phyloP scores from a whole-genome alignment of 2,329 filamentous ascomycete species.

The Arthroderma sp. region DNA sequence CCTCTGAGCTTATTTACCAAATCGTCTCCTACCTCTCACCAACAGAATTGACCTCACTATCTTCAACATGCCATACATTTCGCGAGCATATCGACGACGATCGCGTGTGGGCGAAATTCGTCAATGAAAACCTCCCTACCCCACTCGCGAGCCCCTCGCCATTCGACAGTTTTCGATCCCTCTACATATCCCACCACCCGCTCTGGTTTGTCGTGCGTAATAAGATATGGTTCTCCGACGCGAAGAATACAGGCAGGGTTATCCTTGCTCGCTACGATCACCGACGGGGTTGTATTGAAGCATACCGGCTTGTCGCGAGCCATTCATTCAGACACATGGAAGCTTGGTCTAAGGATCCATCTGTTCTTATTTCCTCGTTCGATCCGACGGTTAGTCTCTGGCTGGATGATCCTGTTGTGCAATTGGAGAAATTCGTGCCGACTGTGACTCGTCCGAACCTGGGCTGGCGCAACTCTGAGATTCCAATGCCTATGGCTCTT shows the following conservation, averaged over 20 bases:
- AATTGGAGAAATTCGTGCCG: slow-evolving; percentile 32
- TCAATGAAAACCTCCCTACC: slow-evolving; percentile 55
- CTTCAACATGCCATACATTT: slow-evolving; percentile 49
- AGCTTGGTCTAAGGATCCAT: slow-evolving; percentile 50
- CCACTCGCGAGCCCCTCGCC: slow-evolving; percentile 44
- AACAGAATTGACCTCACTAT: slow-evolving; percentile 47
- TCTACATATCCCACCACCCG: slow-evolving; percentile 62
- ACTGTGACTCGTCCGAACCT: slow-evolving; percentile 8
- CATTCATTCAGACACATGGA: slow-evolving; percentile 42
- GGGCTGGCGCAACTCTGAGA: slow-evolving; percentile 26
- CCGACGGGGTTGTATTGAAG: slow-evolving; percentile 62
- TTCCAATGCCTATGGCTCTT: slow-evolving; percentile 42
- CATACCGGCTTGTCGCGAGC: slow-evolving; percentile 59
- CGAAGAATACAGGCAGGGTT: slow-evolving; percentile 57
- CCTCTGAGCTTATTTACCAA: slow-evolving; percentile 60
- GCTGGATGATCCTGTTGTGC: slow-evolving; percentile 57
- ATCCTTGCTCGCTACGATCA: slow-evolving; percentile 67
- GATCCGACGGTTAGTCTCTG: slow-evolving; percentile 57
- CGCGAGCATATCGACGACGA: slow-evolving; percentile 50
- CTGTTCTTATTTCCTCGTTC: slow-evolving; percentile 61
- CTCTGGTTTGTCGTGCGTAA: slow-evolving; percentile 72
- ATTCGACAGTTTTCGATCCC: slow-evolving; percentile 51
- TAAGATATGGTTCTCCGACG: slow-evolving; percentile 78
- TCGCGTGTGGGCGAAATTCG: slow-evolving; percentile 55
- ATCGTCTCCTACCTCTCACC: slow-evolving; percentile 56